Conservation (phyloP, 1,284 basidiomycete species). For the Austroboletus niveus region DNA sequence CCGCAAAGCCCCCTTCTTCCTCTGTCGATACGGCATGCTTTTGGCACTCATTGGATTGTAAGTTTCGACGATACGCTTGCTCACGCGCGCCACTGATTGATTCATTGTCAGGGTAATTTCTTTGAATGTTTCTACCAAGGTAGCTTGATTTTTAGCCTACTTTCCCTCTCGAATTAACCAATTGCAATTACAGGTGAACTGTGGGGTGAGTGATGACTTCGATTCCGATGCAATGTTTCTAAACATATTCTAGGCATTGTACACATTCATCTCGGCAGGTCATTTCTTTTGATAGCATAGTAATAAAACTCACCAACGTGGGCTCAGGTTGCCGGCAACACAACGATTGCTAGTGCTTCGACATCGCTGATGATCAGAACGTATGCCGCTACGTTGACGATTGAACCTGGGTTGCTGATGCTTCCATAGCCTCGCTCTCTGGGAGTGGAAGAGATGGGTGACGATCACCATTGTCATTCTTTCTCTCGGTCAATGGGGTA, state of each 20-base stretch:
- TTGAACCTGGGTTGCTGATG: background rate
- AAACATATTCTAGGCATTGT: conserved; percentile 46
- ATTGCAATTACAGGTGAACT: conserved; percentile 50
- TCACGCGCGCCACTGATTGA: background rate
- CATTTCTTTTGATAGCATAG: background rate
- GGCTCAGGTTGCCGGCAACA: conserved; percentile 26
- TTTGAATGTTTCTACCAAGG: conserved; percentile 44
- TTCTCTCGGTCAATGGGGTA: conserved; percentile 61
- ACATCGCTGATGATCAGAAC: conserved; percentile 71
- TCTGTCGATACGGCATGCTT: conserved; percentile 67
- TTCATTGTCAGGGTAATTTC: conserved; percentile 50
- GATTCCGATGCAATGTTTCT: conserved; percentile 2
- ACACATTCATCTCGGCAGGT: conserved; percentile 64
- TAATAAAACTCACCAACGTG: conserved; percentile 5
- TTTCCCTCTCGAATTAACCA: background rate
- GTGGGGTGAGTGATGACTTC: conserved; percentile 43
- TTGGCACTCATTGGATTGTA: conserved; percentile 62
- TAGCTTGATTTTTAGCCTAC: conserved; percentile 13
- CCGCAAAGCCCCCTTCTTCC: conserved; percentile 58
- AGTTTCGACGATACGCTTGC: conserved; percentile 6
- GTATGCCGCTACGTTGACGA: conserved; percentile 35
- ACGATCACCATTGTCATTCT: conserved; percentile 49
- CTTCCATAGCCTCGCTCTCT: conserved; percentile 57
- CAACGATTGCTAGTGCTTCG: conserved; percentile 27
- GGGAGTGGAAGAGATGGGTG: conserved; percentile 56